phyloP scores from a whole-genome alignment of 177 flowering plant species.

The Telopea speciosissima region DNA sequence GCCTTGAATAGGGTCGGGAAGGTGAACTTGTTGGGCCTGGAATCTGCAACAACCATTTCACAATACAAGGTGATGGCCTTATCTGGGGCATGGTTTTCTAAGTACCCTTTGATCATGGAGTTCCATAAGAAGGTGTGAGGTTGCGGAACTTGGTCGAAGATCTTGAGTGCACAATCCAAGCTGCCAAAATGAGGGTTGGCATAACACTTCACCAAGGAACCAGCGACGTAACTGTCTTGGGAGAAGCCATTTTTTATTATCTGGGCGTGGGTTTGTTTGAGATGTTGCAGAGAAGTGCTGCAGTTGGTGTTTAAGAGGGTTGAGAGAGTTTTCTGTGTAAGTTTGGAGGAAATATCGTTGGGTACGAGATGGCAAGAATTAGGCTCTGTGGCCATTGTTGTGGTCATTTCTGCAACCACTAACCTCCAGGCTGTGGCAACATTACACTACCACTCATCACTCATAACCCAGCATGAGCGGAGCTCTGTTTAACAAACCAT shows the following conservation, averaged over 20 bases:
- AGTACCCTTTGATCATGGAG: constrained; percentile 34
- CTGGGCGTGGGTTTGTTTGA: constrained; percentile 39
- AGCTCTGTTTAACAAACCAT: too few relatives aligned
- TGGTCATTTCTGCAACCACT: constrained; percentile 18
- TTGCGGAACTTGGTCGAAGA: constrained; percentile 24
- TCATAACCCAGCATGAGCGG: too few relatives aligned
- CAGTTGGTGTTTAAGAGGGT: constrained; percentile 34
- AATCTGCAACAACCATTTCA: constrained; percentile 29
- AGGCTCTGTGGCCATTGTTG: constrained; percentile 25
- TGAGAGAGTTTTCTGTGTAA: constrained; percentile 32
- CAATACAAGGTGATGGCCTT: constrained; percentile 27
- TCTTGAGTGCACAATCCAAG: constrained; percentile 26
- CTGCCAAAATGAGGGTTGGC: constrained; percentile 23
- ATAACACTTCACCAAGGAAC: constrained; percentile 39
- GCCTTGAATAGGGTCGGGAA: constrained; percentile 45
- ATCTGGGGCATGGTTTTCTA: constrained; percentile 27
- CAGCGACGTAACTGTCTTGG: constrained; percentile 42
- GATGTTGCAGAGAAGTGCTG: constrained; percentile 23
- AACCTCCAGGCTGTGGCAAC: not conserved
- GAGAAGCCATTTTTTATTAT: constrained; percentile 28
- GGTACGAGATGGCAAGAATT: constrained; percentile 18
- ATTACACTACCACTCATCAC: not conserved
- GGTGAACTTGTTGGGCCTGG: constrained; percentile 44
- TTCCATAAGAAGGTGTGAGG: constrained; percentile 50
- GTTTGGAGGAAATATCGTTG: constrained; percentile 9